These are phyloP conservation scores for Ceratobasidium sp. DNA, from an alignment of 1,284 basidiomycete genomes.

Conservation along the genomic window DNA sequence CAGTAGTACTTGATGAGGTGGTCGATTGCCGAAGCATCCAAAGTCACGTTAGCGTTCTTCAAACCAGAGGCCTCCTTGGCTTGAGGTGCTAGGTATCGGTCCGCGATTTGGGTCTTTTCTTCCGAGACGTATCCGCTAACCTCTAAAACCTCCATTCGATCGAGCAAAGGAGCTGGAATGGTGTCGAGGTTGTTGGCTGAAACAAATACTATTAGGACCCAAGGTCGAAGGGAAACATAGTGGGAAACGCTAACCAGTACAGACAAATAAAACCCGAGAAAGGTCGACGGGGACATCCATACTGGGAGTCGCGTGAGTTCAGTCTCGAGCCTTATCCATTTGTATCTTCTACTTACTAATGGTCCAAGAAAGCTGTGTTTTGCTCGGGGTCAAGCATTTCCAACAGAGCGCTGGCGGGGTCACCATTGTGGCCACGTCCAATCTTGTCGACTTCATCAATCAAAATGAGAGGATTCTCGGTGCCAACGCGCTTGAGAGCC, in stretches of 20 bases:
- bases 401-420: conserved; percentile 91
- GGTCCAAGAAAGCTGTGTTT: conserved; percentile 95
- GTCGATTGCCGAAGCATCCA: conserved; percentile 85
- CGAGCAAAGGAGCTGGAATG: conserved; percentile 94
- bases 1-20: conserved; percentile 96
- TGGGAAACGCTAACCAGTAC: conserved; percentile 70
- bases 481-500: conserved; percentile 95
- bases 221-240: conserved; percentile 11
- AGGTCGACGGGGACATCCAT: conserved; percentile 98
- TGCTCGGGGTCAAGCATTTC: conserved; percentile 99
- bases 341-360: conserved; percentile 72
- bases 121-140: conserved; percentile 97
- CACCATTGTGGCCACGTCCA: conserved; percentile 94
- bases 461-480: conserved; percentile 95
- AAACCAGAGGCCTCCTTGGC: conserved; percentile 93
- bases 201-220: conserved; percentile 4
- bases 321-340: background rate
- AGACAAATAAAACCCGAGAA: conserved; percentile 96
- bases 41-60: conserved; percentile 80
- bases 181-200: conserved; percentile 91
- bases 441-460: conserved; percentile 99
- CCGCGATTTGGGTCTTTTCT: conserved; percentile 94
- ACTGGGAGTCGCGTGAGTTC: conserved; percentile 56
- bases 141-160: conserved; percentile 98
- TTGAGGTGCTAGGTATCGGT: conserved; percentile 91